Conservation (phyloP, 176 grass and related monocot species). For the Eragrostis curvula region DNA sequence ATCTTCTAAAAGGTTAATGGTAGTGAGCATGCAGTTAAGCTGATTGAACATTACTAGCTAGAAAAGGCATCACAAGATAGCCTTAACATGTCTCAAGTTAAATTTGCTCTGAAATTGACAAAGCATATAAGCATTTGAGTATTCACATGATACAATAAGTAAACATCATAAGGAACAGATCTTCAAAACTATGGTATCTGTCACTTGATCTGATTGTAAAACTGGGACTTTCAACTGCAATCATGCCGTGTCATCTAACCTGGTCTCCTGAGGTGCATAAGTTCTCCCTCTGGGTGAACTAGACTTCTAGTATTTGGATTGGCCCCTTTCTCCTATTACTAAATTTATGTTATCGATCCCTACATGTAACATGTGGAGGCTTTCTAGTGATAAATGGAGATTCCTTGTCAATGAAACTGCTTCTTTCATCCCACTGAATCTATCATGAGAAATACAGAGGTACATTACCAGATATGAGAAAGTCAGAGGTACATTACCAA, state of each 20-base stretch:
- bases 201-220: not conserved
- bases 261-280: constrained; percentile 1
- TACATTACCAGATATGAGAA: constrained; percentile 49
- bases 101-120: not conserved
- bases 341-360: constrained; percentile 10
- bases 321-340: constrained; percentile 25
- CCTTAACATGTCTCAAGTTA: not conserved
- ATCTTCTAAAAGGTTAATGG: not conserved
- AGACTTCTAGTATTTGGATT: not conserved
- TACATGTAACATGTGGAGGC: not conserved
- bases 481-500: constrained; percentile 49
- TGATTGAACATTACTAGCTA: not conserved
- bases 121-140: not conserved
- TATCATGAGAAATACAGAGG: not conserved
- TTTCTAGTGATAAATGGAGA: not conserved
- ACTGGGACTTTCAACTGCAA: not conserved
- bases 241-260: not conserved
- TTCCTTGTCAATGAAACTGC: not conserved
- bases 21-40: not conserved
- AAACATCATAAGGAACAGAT: not conserved
- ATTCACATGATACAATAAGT: not conserved
- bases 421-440: constrained; percentile 11
- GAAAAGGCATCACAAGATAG: not conserved
- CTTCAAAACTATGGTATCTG: too few species aligned
- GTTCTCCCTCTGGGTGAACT: not conserved